Conservation (phyloP, 2,329 filamentous ascomycete genomes). For the Trichoderma sp. region DNA sequence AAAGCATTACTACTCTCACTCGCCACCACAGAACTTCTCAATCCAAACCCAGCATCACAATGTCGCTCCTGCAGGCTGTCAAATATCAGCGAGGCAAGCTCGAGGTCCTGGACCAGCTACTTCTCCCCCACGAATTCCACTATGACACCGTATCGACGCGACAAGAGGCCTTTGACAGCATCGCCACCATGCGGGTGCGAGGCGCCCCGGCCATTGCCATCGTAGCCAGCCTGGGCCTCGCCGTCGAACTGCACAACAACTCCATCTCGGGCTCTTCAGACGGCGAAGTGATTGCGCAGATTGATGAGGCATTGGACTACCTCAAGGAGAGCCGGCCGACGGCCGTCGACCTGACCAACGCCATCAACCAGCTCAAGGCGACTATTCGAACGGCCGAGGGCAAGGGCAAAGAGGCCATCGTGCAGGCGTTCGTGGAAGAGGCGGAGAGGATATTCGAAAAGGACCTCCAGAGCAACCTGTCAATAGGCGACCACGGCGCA, state of each 20-base stretch:
- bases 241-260: constrained; percentile 74
- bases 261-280: constrained; percentile 47
- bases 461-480: constrained; percentile 84
- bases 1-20: not conserved
- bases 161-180: constrained; percentile 79
- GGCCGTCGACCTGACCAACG: constrained; percentile 91
- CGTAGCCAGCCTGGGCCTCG: constrained; percentile 86
- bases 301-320: constrained; percentile 78
- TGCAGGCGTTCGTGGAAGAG: constrained; percentile 71
- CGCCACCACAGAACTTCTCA: not conserved
- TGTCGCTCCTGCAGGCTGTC: constrained; percentile 73
- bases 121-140: constrained; percentile 75
- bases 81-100: constrained; percentile 72
- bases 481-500: constrained; percentile 81
- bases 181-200: constrained; percentile 76
- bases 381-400: constrained; percentile 56
- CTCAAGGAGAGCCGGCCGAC: constrained; percentile 88
- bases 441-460: constrained; percentile 86
- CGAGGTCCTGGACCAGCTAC: constrained; percentile 81
- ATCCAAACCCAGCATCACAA: constrained; percentile 33
- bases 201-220: constrained; percentile 94
- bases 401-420: constrained; percentile 54
- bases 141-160: constrained; percentile 73
- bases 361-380: constrained; percentile 75
- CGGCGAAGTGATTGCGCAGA: constrained; percentile 67